Conservation (phyloP, 208 protist species). For the Trypanosoma vivax region DNA sequence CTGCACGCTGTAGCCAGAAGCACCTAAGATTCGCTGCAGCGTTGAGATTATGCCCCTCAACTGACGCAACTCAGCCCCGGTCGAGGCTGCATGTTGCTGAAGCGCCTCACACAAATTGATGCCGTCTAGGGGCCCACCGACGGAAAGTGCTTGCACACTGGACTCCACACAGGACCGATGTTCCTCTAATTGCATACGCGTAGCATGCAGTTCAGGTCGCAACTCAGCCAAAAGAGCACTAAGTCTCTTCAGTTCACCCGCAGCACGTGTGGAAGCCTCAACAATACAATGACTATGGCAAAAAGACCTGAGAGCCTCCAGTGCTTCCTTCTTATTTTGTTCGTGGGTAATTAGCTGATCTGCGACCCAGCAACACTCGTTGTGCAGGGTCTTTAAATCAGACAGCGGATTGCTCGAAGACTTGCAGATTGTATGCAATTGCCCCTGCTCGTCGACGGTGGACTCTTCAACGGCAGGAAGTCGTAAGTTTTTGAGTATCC, state of each 20-base stretch:
- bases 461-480: neutral
- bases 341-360: slow-evolving; percentile 1
- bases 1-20: neutral
- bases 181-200: neutral
- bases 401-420: neutral
- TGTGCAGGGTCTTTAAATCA: neutral
- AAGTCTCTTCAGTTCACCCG: slow-evolving; percentile 3
- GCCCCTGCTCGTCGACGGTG: too few species aligned
- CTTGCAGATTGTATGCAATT: too few species aligned
- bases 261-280: slow-evolving; percentile 6
- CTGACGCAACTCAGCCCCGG: slow-evolving; percentile 1
- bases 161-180: neutral
- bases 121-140: neutral
- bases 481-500: too few species aligned
- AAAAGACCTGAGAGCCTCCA: slow-evolving; percentile 9
- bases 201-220: neutral
- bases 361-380: slow-evolving; percentile 3
- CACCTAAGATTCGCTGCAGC: neutral
- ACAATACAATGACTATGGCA: slow-evolving; percentile 4
- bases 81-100: neutral
- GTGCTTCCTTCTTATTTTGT: slow-evolving; percentile 1
- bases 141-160: neutral
- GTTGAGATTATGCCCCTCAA: neutral
- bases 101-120: neutral
- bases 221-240: neutral